Percentiles rank a stretch among this genome's conserved stretches.
phyloP scores from a whole-genome alignment of 257 asterid species.

The Cruciata laevipes region DNA sequence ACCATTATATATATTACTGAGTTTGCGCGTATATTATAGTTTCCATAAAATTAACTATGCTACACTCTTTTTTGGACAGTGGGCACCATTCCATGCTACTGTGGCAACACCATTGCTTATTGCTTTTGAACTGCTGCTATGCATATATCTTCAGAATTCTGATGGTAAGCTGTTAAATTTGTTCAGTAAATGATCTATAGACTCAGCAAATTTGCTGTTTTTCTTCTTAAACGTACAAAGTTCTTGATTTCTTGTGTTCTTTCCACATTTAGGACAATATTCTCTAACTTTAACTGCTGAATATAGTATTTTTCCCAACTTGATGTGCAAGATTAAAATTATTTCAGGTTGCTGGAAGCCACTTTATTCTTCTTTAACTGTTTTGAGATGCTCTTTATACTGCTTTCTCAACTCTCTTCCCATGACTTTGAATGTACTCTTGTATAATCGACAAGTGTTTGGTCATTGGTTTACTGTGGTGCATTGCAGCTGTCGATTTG shows the following conservation, averaged over 20 bases:
- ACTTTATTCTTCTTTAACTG: neutral
- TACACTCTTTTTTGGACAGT: slow-evolving; percentile 45
- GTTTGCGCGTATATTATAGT: neutral
- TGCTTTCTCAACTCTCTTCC: neutral
- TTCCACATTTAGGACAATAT: neutral
- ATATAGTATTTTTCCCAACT: neutral
- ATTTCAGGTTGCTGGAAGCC: neutral
- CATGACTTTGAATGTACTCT: neutral
- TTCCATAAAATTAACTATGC: slow-evolving; percentile 16
- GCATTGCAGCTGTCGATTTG: slow-evolving; percentile 71
- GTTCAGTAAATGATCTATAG: slow-evolving; percentile 3
- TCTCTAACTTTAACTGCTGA: neutral
- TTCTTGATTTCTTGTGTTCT: neutral
- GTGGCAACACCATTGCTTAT: slow-evolving; percentile 82
- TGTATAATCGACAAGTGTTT: slow-evolving; percentile 1
- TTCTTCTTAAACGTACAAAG: neutral
- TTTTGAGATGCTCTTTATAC: neutral
- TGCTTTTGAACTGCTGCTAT: slow-evolving; percentile 90
- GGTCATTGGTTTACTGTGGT: slow-evolving; percentile 20
- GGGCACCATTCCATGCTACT: slow-evolving; percentile 93
- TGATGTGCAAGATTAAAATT: neutral
- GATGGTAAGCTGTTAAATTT: slow-evolving; percentile 42
- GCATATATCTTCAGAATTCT: slow-evolving; percentile 62
- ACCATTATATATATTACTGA: slow-evolving; percentile 4
- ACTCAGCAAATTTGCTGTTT: neutral